A percentile compares a stretch with the other conserved stretches of the same genome.
Conservation (phyloP, 768 basidiomycete genomes). For the Tephrocybe sp. region DNA sequence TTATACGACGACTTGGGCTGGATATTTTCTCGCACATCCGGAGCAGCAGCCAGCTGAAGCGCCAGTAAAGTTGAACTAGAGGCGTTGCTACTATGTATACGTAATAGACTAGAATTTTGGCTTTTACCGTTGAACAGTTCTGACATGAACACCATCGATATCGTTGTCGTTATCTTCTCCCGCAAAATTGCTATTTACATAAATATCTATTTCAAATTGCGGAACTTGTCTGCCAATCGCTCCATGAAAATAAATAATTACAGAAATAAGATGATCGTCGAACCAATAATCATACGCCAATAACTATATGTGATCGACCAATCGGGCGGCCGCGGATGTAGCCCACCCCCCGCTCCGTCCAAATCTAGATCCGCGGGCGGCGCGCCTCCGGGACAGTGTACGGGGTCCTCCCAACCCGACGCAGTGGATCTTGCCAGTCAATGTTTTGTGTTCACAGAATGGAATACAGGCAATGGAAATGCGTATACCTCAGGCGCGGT, state of each 20-base stretch:
- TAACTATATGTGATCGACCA: no score
- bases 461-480: background rate
- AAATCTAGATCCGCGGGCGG: conserved; percentile 6
- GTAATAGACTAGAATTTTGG: conserved; percentile 12
- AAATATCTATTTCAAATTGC: no score
- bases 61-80: conserved; percentile 15
- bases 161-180: background rate
- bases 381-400: conserved; percentile 5
- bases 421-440: background rate
- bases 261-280: no score
- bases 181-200: background rate
- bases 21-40: conserved; percentile 29
- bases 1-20: conserved; percentile 33
- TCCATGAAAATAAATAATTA: no score
- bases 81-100: conserved; percentile 12
- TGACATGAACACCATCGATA: background rate
- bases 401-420: conserved; percentile 6
- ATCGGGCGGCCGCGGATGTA: background rate
- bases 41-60: conserved; percentile 16
- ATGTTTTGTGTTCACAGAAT: background rate
- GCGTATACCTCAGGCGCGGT: background rate
- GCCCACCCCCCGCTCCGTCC: background rate
- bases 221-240: no score
- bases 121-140: background rate
- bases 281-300: no score